Percentiles rank a stretch among this genome's conserved stretches.
Conservation (phyloP, 1,284 basidiomycete species). For the Melanopsichium pennsylvanicum region DNA sequence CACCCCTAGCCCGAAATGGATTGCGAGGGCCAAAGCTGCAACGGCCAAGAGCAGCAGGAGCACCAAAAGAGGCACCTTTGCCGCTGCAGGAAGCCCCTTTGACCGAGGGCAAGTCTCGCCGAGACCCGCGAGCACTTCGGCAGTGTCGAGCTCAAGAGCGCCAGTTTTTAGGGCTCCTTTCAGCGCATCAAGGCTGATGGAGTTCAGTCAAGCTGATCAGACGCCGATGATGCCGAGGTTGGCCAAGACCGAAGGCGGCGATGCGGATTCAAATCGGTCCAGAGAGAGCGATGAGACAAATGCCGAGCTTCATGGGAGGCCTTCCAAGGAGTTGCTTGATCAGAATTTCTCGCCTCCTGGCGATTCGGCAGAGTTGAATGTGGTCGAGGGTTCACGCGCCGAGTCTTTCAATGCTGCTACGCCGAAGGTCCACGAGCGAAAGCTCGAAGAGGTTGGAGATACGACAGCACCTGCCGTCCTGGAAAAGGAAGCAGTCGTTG, state of each 20-base stretch:
- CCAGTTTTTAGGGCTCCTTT: constrained; percentile 27
- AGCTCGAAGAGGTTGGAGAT: not conserved
- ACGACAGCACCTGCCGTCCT: not conserved
- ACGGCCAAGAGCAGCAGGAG: constrained; percentile 20
- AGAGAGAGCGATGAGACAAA: constrained; percentile 8
- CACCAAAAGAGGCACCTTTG: constrained; percentile 21
- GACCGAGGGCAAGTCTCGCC: constrained; percentile 30
- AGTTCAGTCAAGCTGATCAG: constrained; percentile 16
- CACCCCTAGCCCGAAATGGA: constrained; percentile 55
- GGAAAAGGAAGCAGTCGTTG: not conserved
- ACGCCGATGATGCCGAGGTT: constrained; percentile 6
- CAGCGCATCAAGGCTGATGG: constrained; percentile 37
- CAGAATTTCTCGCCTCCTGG: not conserved
- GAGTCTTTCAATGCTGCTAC: not conserved
- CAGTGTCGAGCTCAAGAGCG: constrained; percentile 24
- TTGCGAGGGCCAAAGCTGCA: constrained; percentile 29
- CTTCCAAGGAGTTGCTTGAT: not conserved
- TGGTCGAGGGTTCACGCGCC: not conserved
- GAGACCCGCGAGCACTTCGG: constrained; percentile 45
- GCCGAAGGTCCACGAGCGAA: not conserved
- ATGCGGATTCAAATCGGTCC: constrained; percentile 12
- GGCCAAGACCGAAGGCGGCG: constrained; percentile 13
- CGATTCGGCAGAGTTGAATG: not conserved
- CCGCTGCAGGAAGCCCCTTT: constrained; percentile 19
- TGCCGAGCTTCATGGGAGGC: no score